phyloP scores from a whole-genome alignment of 2,329 filamentous ascomycete species.

The Diaporthe batatas region DNA sequence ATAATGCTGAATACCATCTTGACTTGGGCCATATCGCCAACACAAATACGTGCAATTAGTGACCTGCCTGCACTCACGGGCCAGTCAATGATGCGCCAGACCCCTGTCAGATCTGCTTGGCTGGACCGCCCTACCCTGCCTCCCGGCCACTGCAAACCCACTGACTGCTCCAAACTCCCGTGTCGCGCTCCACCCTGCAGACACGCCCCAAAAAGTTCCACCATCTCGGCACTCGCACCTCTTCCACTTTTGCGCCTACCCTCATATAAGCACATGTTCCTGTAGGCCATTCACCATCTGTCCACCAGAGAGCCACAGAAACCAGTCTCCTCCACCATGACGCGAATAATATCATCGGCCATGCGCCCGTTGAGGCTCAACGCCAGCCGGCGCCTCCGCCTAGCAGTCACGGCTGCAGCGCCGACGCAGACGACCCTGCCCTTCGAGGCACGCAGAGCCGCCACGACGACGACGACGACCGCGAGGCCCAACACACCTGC shows the following conservation, averaged over 20 bases:
- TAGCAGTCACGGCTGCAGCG: background rate
- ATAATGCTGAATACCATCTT: background rate
- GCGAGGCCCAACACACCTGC: conserved; percentile 26
- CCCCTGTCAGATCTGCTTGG: background rate
- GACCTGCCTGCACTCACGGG: too few species aligned
- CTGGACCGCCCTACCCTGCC: conserved; percentile 5
- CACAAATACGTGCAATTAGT: background rate
- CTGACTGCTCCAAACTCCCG: conserved; percentile 3
- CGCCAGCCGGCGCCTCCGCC: conserved; percentile 11
- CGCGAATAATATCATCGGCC: conserved; percentile 37
- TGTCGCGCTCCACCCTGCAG: conserved; percentile 22
- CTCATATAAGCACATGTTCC: background rate
- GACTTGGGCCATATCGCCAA: too few species aligned
- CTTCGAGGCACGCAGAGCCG: conserved; percentile 27
- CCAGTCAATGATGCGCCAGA: conserved; percentile 9
- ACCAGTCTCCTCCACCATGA: conserved; percentile 28
- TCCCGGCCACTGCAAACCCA: conserved; percentile 14
- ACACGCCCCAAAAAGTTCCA: conserved; percentile 8
- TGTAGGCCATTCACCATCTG: background rate
- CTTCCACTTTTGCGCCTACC: background rate
- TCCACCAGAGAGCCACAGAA: background rate
- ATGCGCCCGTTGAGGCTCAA: conserved; percentile 38
- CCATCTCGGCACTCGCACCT: background rate
- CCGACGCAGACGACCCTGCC: background rate
- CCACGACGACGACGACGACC: conserved; percentile 37